These are phyloP conservation scores for Biscogniauxia marginata DNA, from an alignment of 2,329 filamentous ascomycete species.

Conservation along the genomic window DNA sequence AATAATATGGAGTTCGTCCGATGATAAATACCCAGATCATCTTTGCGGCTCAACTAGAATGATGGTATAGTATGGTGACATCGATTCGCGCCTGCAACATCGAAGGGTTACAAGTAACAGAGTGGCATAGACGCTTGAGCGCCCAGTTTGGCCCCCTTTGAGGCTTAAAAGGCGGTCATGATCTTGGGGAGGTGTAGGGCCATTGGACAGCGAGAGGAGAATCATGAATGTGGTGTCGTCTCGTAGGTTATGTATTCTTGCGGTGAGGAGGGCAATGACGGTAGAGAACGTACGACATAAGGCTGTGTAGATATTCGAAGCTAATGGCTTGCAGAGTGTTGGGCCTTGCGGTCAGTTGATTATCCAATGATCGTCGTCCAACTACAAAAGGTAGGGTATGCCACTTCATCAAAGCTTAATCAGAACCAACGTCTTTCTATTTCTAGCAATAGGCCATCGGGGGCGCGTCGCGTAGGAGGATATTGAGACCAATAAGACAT, in stretches of 20 bases:
- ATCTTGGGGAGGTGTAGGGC: constrained; percentile 12
- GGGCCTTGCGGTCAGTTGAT: background rate
- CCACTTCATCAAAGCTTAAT: background rate
- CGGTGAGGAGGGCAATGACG: background rate
- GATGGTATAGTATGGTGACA: background rate
- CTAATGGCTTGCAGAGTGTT: background rate
- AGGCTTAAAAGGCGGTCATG: constrained; percentile 8
- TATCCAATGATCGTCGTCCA: background rate
- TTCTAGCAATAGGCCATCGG: background rate
- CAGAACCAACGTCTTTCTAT: background rate
- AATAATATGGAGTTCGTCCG: background rate
- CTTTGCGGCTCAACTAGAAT: background rate
- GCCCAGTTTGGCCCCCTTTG: constrained; percentile 15
- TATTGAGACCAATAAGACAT: background rate
- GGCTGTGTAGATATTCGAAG: background rate
- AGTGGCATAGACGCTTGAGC: constrained; percentile 1
- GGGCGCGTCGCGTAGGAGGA: background rate
- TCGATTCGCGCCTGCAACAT: background rate
- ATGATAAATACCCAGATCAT: background rate
- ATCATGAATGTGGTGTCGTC: background rate
- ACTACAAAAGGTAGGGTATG: background rate
- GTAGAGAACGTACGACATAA: background rate
- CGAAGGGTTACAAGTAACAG: background rate
- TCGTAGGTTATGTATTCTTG: background rate
- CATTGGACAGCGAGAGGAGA: constrained; percentile 5